Percentiles rank a stretch among this genome's conserved stretches.
These are phyloP conservation scores for Rhizopogon rudus DNA, from an alignment of 768 basidiomycete species.

Conservation along the genomic window DNA sequence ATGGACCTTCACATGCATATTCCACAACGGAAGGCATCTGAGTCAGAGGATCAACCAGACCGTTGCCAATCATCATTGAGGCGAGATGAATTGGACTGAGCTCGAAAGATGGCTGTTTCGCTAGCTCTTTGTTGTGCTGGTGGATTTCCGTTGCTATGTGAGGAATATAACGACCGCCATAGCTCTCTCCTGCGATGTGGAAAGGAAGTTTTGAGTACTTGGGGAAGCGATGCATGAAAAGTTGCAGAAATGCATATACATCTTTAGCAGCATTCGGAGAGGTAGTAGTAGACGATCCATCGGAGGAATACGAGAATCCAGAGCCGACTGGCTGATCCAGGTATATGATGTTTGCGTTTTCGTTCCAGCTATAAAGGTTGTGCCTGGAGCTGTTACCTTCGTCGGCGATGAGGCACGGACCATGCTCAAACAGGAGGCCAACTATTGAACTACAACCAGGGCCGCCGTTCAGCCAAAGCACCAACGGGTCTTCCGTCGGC, in stretches of 20 bases:
- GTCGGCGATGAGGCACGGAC: constrained; percentile 20
- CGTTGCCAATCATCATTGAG: constrained; percentile 47
- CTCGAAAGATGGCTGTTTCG: constrained; percentile 14
- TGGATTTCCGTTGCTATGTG: constrained; percentile 43
- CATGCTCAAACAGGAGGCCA: constrained; percentile 20
- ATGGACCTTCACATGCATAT: constrained; percentile 33
- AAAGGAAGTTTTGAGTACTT: constrained; percentile 23
- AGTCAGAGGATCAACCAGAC: constrained; percentile 37
- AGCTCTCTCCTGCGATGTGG: constrained; percentile 30
- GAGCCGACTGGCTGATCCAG: constrained; percentile 35
- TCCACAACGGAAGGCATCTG: constrained; percentile 45
- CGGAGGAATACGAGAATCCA: constrained; percentile 42
- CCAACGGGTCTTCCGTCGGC: constrained; percentile 21
- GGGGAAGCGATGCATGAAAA: constrained; percentile 29
- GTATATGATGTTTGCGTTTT: constrained; percentile 27
- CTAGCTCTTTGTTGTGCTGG: constrained; percentile 32
- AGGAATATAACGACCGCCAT: constrained; percentile 38
- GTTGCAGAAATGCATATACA: constrained; percentile 28
- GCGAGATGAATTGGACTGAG: constrained; percentile 34
- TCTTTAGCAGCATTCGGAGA: constrained; percentile 29
- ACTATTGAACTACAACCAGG: constrained; percentile 27
- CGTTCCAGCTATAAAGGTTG: constrained; percentile 43
- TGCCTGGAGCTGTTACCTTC: constrained; percentile 9
- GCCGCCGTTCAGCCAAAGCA: constrained; percentile 26
- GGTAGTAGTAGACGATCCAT: constrained; percentile 18